Evolutionary conservation across 768 basidiomycete species (phyloP), one percentile per base, ranked within the genome.

Genomic region (Suillus lakei): DNA sequence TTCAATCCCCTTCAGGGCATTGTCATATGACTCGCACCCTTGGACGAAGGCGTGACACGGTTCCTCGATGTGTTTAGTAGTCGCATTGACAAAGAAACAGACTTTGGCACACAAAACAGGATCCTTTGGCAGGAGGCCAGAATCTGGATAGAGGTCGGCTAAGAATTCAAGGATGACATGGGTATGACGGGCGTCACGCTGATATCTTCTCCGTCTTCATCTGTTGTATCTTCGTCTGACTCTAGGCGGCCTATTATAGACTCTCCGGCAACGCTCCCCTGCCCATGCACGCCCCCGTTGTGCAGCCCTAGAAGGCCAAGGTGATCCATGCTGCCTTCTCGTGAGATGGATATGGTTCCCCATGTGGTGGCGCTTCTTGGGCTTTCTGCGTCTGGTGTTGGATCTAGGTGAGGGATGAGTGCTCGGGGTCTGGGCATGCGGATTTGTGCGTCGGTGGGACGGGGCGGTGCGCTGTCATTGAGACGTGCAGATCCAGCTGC

Each of bases 351-450:
- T 2, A 77, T 70, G n/a, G 77, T 78, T 44, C 77, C 77, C 77
- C 77, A 78, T 2, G 77, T 78, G 21, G 77, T 77, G 65, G 73
- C 76, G 64, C 76, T 78, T 61, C 76, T 68, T 12, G 76, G 76
- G 10, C 75, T 78, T 28, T 73, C 75, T 56, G 65, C 30, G 63
- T 67, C 72, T 5, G 62, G 60, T 0, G 56, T 60, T 13, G 58
- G 18, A 41, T 41, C 58, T n/a, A 73, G 67, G 0, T 74, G 69
- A n/a, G 62, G 21, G 7, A 63, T 60, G 7, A 63, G 28, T 8
- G 62, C 36, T 39, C 36, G 28, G n/a, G 38, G 38, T 41, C 62
- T 61, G 5, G 62, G 51, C 50, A 55, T 60, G 34, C 39, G 38
- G 28, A 59, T 59, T 13, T 59, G 58, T 3, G 28, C 0, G 7